Percentiles rank a stretch among this genome's conserved stretches.
Evolutionary conservation across 1,284 basidiomycete species (phyloP).

Genomic region (Xerocomus amazonicus): DNA sequence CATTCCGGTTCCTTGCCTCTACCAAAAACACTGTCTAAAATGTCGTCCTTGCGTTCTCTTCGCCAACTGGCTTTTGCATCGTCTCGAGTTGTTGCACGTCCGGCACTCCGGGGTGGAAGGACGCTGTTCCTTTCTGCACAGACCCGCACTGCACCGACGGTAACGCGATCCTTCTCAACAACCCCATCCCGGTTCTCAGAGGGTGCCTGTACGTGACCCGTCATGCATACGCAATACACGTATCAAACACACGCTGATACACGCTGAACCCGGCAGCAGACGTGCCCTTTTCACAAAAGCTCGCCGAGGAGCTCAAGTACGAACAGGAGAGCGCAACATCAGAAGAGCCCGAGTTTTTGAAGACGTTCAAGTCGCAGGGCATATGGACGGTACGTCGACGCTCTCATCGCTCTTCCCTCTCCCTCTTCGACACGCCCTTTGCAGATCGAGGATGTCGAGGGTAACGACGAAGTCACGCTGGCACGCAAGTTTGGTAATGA

Average conservation of each 20-base stretch:
- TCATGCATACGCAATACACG: too few relatives aligned
- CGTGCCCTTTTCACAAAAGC: constrained; percentile 67
- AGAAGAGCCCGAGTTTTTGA: constrained; percentile 73
- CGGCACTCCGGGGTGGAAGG: constrained; percentile 23
- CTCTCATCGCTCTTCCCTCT: not conserved
- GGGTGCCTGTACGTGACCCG: constrained; percentile 50
- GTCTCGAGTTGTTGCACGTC: constrained; percentile 34
- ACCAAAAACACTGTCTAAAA: constrained; percentile 19
- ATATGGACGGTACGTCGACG: constrained; percentile 61
- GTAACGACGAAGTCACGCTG: constrained; percentile 82
- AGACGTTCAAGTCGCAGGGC: constrained; percentile 69
- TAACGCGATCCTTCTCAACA: constrained; percentile 53
- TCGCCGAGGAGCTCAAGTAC: constrained; percentile 82
- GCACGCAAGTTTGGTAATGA: constrained; percentile 89
- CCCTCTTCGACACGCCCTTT: not conserved
- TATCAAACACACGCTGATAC: not conserved
- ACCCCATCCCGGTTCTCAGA: constrained; percentile 53
- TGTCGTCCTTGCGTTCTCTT: constrained; percentile 44
- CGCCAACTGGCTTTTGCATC: constrained; percentile 40
- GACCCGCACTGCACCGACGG: constrained; percentile 24
- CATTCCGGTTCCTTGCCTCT: not conserved
- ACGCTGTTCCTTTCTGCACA: constrained; percentile 19
- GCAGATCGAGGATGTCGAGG: constrained; percentile 70
- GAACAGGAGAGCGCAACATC: constrained; percentile 64
- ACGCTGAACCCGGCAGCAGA: constrained; percentile 53